Evolutionary conservation across 768 basidiomycete genomes (phyloP).

Genomic region (Termitomyces sp.): DNA sequence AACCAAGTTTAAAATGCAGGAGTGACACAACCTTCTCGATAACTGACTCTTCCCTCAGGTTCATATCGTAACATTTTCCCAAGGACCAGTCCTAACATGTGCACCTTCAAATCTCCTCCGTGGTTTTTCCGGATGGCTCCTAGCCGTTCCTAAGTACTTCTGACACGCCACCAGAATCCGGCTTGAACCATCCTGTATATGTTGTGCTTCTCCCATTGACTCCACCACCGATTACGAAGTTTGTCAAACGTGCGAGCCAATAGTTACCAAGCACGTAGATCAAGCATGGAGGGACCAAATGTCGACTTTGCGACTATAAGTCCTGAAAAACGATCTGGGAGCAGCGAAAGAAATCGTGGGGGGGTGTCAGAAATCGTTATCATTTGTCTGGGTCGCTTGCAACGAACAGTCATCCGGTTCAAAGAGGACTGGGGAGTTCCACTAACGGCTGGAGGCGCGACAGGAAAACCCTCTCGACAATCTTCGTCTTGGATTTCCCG

Average conservation of each 20-base stretch:
- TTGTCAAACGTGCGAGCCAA: constrained; percentile 1
- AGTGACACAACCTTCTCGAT: constrained; percentile 7
- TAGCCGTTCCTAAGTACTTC: not conserved
- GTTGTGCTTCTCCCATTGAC: not conserved
- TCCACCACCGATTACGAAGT: constrained; percentile 2
- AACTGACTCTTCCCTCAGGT: constrained; percentile 1
- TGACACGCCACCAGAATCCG: not conserved
- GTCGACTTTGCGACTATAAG: not conserved
- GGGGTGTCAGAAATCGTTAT: not conserved
- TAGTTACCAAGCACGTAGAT: constrained; percentile 4
- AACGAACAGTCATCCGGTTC: not conserved
- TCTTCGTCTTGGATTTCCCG: not conserved
- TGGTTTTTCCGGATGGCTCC: not conserved
- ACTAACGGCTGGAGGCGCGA: constrained; percentile 1
- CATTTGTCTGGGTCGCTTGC: not conserved
- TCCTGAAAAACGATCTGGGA: constrained; percentile 5
- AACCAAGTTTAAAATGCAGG: not conserved
- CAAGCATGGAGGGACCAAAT: constrained; percentile 5
- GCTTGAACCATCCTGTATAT: not conserved
- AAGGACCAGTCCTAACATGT: not conserved
- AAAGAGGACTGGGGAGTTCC: constrained; percentile 1
- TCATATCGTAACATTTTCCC: constrained; percentile 7
- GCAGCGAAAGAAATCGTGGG: constrained; percentile 5
- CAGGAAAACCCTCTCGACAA: not conserved
- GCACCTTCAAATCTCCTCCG: not conserved